Evolutionary conservation across 2,329 filamentous ascomycete genomes (phyloP).

Genomic region (Immersiporthe knoxdaviesiana): DNA sequence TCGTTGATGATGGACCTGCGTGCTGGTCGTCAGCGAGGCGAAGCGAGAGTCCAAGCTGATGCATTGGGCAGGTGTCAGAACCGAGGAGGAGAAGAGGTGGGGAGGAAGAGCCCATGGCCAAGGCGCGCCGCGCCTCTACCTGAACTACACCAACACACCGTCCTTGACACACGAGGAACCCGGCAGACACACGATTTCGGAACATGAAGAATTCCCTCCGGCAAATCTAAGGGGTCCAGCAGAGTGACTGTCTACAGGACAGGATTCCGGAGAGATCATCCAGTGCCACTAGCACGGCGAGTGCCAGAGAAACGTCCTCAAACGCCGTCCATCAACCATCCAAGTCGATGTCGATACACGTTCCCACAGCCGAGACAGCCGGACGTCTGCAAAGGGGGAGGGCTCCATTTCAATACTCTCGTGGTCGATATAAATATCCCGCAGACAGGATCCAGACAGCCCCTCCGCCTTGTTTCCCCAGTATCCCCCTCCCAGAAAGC

Average conservation of each 20-base stretch:
- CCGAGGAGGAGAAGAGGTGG: neutral
- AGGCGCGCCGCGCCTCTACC: neutral
- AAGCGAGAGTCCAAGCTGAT: neutral
- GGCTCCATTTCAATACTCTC: neutral
- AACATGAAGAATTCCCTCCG: too few species aligned
- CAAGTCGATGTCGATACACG: neutral
- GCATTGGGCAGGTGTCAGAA: neutral
- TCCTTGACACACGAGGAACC: neutral
- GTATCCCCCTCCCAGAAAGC: neutral
- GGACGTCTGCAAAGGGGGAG: neutral
- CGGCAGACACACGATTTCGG: too few species aligned
- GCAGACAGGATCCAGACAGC: neutral
- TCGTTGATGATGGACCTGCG: constrained; percentile 57
- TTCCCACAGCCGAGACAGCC: neutral
- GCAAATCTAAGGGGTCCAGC: too few species aligned
- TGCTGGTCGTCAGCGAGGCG: constrained; percentile 17
- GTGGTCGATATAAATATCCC: too few species aligned
- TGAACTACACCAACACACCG: neutral
- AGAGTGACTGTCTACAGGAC: neutral
- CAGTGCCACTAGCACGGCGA: too few species aligned
- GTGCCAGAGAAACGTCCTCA: neutral
- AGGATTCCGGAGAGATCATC: too few species aligned
- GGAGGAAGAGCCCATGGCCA: neutral
- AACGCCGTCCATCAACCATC: neutral
- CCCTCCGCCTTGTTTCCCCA: neutral